Evolutionary conservation across 75 land plant species (phyloP), one percentile per base, ranked within the genome.

Genomic region (Cryptomeria japonica): DNA sequence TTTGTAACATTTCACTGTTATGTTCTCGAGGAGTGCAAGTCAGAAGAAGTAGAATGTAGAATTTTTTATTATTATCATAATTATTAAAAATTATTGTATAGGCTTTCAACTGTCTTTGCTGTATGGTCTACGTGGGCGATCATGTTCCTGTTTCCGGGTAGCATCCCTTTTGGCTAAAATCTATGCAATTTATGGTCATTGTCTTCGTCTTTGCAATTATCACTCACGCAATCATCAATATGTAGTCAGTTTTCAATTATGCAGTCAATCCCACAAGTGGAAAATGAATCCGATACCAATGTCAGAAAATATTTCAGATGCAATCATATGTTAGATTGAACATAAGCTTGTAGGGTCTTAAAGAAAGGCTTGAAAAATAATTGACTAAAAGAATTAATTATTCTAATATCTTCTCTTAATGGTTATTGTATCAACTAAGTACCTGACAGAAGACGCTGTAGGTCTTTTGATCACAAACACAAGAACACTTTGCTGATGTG

Each of bases 131-230:
- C 34, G 77, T 32, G 77, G 70, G 77, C 32, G 13, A 2, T 0
- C 37, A 12, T 75, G 77, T 34, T 2, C 76, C 75, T 16, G 13
- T 34, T 31, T 75, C 37, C 3, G 16, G 3, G 97, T 41, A 94
- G 93, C 3, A 14, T 75, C 16, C 34, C 37, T 75, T 75, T 34
- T 75, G 37, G 77, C 15, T 34, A 32, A 75, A 73, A 75, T 75
- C 13, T 34, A 34, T 14, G 38, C 37, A 32, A 75, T 75, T 34
- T 75, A 34, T 75, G 77, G 15, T 75, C 34, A 32, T 75, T 75
- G 13, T 12, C 0, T 34, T 75, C 15, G 0, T 32, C 13, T 9
- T 75, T 34, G 3, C 77, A 75, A 75, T 3, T 73, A 34, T 34
- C 77, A 58, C 25, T 25, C 5, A 58, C 6, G 28, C 25, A 61